These are phyloP conservation scores for Selenicereus undatus DNA, from an alignment of 148 eudicot genomes.

Conservation along the genomic window DNA sequence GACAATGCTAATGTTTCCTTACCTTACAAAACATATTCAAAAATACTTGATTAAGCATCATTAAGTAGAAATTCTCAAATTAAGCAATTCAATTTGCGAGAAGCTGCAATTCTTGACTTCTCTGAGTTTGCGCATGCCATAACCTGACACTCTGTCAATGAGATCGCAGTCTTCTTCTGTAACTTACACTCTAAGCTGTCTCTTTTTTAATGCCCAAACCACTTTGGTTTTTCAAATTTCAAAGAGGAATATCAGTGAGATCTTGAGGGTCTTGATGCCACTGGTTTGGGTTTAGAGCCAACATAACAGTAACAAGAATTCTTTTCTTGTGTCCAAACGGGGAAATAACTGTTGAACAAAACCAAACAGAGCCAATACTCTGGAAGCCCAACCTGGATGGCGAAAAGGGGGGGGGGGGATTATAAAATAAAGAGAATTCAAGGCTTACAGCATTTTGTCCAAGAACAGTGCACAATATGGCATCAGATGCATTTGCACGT, in stretches of 20 bases:
- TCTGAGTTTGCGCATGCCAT: too few species aligned
- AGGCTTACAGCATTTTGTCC: constrained; percentile 51
- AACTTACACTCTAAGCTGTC: not conserved
- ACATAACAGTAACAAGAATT: too few species aligned
- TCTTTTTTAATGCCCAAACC: not conserved
- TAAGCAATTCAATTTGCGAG: too few species aligned
- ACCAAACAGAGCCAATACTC: not conserved
- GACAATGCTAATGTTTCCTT: too few species aligned
- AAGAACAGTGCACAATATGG: constrained; percentile 49
- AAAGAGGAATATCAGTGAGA: not conserved
- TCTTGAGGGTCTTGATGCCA: not conserved
- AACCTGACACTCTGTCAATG: too few species aligned
- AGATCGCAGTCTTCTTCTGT: not conserved
- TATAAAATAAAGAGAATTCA: not conserved
- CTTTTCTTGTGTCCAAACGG: not conserved
- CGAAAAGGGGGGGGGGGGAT: too few species aligned
- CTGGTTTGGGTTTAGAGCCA: not conserved
- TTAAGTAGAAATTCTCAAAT: too few species aligned
- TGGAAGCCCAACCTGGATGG: too few species aligned
- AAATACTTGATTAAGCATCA: too few species aligned
- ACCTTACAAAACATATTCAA: too few species aligned
- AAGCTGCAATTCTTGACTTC: too few species aligned
- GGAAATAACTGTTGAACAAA: too few species aligned
- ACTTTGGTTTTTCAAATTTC: not conserved
- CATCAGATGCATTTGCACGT: constrained; percentile 53